Evolutionary conservation across 164 flowering plant species (phyloP).

Genomic region (Liquidambar formosana): DNA sequence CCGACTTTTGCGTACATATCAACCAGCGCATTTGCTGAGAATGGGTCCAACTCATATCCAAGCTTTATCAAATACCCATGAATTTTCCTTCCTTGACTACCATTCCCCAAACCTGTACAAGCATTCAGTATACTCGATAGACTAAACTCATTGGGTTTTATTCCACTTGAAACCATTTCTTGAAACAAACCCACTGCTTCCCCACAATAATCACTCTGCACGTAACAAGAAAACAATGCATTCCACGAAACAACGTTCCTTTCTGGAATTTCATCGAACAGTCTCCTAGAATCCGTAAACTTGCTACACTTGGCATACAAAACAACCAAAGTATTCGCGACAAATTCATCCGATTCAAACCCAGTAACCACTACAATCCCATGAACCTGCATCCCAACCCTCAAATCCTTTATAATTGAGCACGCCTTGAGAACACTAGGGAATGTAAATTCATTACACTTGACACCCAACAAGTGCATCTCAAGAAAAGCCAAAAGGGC

Average conservation of each 20-base stretch:
- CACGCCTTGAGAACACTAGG: conserved; percentile 82
- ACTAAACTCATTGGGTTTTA: conserved; percentile 65
- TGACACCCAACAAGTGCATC: conserved; percentile 52
- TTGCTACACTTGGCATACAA: conserved; percentile 75
- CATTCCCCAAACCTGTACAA: conserved; percentile 51
- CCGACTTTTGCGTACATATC: conserved; percentile 81
- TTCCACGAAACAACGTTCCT: conserved; percentile 80
- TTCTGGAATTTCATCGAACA: conserved; percentile 57
- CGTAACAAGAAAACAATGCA: conserved; percentile 62
- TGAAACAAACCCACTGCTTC: conserved; percentile 60
- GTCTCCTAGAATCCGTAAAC: conserved; percentile 50
- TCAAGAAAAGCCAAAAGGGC: conserved; percentile 51
- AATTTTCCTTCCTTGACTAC: conserved; percentile 47
- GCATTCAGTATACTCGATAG: conserved; percentile 66
- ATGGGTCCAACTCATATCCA: conserved; percentile 58
- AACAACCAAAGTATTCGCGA: conserved; percentile 68
- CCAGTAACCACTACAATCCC: conserved; percentile 60
- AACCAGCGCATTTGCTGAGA: conserved; percentile 72
- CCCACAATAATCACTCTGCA: conserved; percentile 41
- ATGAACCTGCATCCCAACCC: conserved; percentile 64
- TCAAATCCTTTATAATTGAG: conserved; percentile 40
- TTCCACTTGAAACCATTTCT: conserved; percentile 60
- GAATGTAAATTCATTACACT: conserved; percentile 58
- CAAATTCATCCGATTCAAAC: conserved; percentile 59
- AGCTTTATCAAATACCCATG: conserved; percentile 69